A percentile compares a stretch with the other conserved stretches of the same genome.
phyloP scores from a whole-genome alignment of 108 stramenopile species.

The Cyclotella distinguenda region DNA sequence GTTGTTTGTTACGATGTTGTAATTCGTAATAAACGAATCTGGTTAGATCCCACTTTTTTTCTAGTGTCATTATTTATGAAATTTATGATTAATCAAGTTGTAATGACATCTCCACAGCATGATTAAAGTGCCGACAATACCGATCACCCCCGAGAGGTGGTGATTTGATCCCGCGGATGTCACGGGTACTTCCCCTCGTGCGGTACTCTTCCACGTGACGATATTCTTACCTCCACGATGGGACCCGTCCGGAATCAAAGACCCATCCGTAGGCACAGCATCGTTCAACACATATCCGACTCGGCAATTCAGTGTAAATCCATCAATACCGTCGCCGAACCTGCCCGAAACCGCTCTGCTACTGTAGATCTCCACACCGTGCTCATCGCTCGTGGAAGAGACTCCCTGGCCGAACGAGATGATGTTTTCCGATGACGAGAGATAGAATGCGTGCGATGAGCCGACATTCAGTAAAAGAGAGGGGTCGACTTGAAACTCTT shows the following conservation, averaged over 20 bases:
- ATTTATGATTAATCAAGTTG: too few species aligned
- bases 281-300: slow-evolving; percentile 13
- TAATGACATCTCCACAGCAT: too few species aligned
- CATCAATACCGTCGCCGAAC: slow-evolving; percentile 28
- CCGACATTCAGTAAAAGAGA: slow-evolving; percentile 9
- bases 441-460: slow-evolving; percentile 9
- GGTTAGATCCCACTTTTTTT: too few species aligned
- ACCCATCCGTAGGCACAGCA: background rate
- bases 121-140: too few species aligned
- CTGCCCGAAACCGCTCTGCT: slow-evolving; percentile 30
- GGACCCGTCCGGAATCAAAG: background rate
- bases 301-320: slow-evolving; percentile 27
- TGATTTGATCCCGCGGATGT: too few species aligned
- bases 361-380: slow-evolving; percentile 22
- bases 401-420: slow-evolving; percentile 28
- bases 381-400: slow-evolving; percentile 12
- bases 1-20: too few species aligned
- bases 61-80: too few species aligned
- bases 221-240: background rate
- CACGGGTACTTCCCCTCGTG: too few species aligned
- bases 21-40: too few species aligned
- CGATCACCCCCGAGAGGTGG: too few species aligned
- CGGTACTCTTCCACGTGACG: too few species aligned
- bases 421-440: slow-evolving; percentile 17
- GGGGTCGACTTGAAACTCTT: slow-evolving; percentile 6